phyloP scores from a whole-genome alignment of 176 grass and related monocot genomes.

The Cenchrus purpureus region DNA sequence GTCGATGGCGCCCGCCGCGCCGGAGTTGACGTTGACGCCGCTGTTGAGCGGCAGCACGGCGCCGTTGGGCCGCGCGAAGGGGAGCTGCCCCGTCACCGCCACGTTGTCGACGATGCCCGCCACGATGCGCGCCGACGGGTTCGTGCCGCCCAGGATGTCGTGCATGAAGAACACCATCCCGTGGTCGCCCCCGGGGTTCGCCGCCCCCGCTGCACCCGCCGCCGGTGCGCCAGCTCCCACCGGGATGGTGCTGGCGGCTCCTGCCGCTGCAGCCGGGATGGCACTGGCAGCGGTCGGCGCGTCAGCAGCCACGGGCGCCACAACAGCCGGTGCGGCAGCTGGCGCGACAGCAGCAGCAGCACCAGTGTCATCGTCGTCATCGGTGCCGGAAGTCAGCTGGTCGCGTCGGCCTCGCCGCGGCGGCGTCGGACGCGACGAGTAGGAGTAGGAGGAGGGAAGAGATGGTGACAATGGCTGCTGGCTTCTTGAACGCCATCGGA shows the following conservation, averaged over 20 bases:
- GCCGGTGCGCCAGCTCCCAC: not conserved
- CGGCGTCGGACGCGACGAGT: constrained; percentile 25
- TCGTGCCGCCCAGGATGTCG: constrained; percentile 69
- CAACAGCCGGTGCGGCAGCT: not conserved
- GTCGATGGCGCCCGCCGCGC: constrained; percentile 54
- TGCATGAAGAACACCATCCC: constrained; percentile 70
- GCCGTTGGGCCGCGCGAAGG: constrained; percentile 71
- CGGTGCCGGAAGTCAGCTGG: constrained; percentile 16
- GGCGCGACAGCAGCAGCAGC: not conserved
- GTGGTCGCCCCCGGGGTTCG: constrained; percentile 26
- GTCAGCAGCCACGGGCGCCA: not conserved
- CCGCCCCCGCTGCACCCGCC: too few relatives aligned
- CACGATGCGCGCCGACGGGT: constrained; percentile 75
- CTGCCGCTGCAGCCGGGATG: not conserved
- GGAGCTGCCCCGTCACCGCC: constrained; percentile 52
- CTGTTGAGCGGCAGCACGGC: constrained; percentile 56
- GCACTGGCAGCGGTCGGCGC: constrained; percentile 2
- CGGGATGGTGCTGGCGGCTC: constrained; percentile 25
- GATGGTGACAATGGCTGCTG: not conserved
- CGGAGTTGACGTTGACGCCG: constrained; percentile 57
- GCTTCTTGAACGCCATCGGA: constrained; percentile 36
- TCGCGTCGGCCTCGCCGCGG: constrained; percentile 33
- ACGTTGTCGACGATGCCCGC: constrained; percentile 61
- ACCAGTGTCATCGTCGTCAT: not conserved
- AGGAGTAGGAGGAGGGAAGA: constrained; percentile 4